A percentile compares a stretch with the other conserved stretches of the same genome.
phyloP scores from a whole-genome alignment of 805 yeast genomes.

The Saccharomycopsis selenospora region DNA sequence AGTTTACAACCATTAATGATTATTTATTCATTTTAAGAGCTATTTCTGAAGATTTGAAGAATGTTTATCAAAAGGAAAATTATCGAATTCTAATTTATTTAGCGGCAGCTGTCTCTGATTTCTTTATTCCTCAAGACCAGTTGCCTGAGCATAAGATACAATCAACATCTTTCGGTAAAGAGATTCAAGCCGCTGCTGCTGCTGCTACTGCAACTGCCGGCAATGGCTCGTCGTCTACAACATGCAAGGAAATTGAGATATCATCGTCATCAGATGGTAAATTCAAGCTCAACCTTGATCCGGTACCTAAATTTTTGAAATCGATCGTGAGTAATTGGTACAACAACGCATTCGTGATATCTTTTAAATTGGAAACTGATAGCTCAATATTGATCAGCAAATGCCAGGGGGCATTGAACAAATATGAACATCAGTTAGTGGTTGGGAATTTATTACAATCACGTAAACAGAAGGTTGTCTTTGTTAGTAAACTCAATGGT shows the following conservation, averaged over 20 bases:
- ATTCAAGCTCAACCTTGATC: constrained; percentile 78
- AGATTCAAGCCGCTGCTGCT: constrained; percentile 12
- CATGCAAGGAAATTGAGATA: constrained; percentile 9
- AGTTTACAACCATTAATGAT: constrained; percentile 93
- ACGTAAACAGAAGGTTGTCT: constrained; percentile 80
- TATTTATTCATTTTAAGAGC: constrained; percentile 76
- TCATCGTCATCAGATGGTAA: constrained; percentile 42
- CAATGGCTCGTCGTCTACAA: background rate
- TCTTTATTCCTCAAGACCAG: constrained; percentile 79
- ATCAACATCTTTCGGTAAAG: constrained; percentile 43
- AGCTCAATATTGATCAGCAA: constrained; percentile 58
- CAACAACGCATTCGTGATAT: constrained; percentile 86
- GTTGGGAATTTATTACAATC: constrained; percentile 90
- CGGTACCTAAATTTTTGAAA: constrained; percentile 89
- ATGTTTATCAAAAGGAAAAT: constrained; percentile 31
- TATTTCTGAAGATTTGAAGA: constrained; percentile 53
- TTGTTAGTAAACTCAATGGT: constrained; percentile 48
- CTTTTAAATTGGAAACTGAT: constrained; percentile 93
- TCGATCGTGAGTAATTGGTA: constrained; percentile 92
- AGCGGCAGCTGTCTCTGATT: constrained; percentile 98
- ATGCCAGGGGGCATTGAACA: constrained; percentile 67
- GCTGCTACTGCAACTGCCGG: constrained; percentile 5
- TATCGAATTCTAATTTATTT: constrained; percentile 66
- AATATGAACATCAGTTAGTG: constrained; percentile 89
- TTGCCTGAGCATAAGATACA: constrained; percentile 95